Evolutionary conservation across 306 rosid species (phyloP).

Genomic region (Prunus persica): Prunus_persica_NCBIv2 NC_034014.1:24666501-24667000

Average conservation of each 20-base stretch:
- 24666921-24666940: constrained; percentile 21
- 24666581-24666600: not conserved
- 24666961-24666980: constrained; percentile 21
- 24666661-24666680: not conserved
- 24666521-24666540: not conserved
- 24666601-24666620: not conserved
- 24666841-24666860: constrained; percentile 16
- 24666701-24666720: not conserved
- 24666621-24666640: not conserved
- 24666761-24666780: constrained; percentile 27
- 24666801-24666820: constrained; percentile 8
- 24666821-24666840: constrained; percentile 28
- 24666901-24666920: constrained; percentile 22
- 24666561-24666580: not conserved
- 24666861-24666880: constrained; percentile 18
- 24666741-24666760: not conserved
- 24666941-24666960: constrained; percentile 11
- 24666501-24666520: not conserved
- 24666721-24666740: not conserved
- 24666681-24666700: not conserved
- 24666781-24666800: constrained; percentile 13
- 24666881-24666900: constrained; percentile 6
- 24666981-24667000: constrained; percentile 2
- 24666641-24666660: not conserved
- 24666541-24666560: not conserved